Base-by-base conservation (phyloP, 2,329 filamentous ascomycete genomes). In the Amylocarpus encephaloides region DNA sequence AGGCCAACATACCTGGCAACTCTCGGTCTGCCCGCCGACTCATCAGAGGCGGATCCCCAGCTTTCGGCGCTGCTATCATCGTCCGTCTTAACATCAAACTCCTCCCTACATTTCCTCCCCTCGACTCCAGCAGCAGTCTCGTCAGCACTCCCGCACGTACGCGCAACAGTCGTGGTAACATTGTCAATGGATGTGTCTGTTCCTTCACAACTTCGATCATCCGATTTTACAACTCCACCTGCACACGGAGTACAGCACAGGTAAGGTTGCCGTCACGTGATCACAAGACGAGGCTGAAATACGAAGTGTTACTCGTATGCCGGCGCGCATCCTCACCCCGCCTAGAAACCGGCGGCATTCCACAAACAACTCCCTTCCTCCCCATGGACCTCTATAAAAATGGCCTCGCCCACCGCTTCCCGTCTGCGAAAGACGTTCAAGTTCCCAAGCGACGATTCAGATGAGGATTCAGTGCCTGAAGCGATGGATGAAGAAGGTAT, bases 341-440 rank as follows among this genome's bases (percentile, higher is more conserved):
- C 30, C 29, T 16, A 34, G 18, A 33, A 33, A n/a, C 26, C 9
- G 12, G n/a, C 42, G 16, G 13, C 42, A 44, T 46, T 36, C 43
- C 43, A 22, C 43, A 35, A 18, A 7, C 19, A 30, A 2, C 40
- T 26, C 19, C 6, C 34, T 18, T 26, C 12, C 19, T 2, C 33
- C 12, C 22, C 7, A 22, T 19, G 9, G 7, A 18, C 43, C n/a
- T 18, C 13, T 26, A 19, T 46, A 46, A 29, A 29, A 46, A 53
- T 53, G 13, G 65, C 64, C 59, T 58, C 59, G 10, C 42, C 53
- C 38, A 57, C 60, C 12, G 69, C 77, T 36, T 72, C 86, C 46
- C 82, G 86, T 55, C 72, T 93, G 40, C 83, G 90, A 62, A 85
- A 79, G 61, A 85, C 86, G 7, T 93, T 94, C 69, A 79, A 78